Evolutionary conservation across 345 rosid genomes (phyloP), one percentile per base, ranked within the genome.

Genomic region (Passiflora organensis): DNA sequence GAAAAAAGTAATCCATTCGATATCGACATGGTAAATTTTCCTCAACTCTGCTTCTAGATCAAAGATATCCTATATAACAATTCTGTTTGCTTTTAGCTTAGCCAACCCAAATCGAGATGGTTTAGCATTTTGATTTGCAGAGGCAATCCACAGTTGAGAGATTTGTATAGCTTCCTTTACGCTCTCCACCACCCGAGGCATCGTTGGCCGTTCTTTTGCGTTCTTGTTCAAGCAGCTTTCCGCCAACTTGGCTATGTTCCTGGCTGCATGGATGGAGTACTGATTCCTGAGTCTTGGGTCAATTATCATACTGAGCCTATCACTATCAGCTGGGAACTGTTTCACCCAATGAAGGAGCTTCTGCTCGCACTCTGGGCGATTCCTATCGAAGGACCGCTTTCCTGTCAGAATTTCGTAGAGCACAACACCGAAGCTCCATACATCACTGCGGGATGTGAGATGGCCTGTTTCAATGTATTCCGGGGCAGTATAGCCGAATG

Each of bases 301-400:
- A 9, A 93, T 72, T 24, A 93, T 82, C 87, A 81, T 82, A 71
- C 69, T 73, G 70, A 89, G 84, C 44, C 48, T 71, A 56, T 78
- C 81, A 70, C 94, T 51, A 53, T 84, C 80, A 0, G 66, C 74
- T 45, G 94, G 99, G 73, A 63, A 84, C 43, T 69, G 73, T 72
- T 88, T 93, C 51, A 93, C 95, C 99, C 96, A 93, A 14, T 93
- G 87, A 34, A 93, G 71, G 45, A 93, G 96, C 63, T 78, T 88
- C 47, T 80, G 84, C 68, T 93, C 91, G 12, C 16, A 20, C 6
- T 62, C 14, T 22, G 96, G 99, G 1, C 73, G 81, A 63, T 72
- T 63, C 70, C 91, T 76, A 13, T 93, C 96, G 46, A 93, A 65
- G 0, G 84, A 51, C 22, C 89, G 76, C 59, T 95, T 82, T 36